phyloP scores from a whole-genome alignment of 2,329 filamentous ascomycete species.

The Botrytis byssoidea region DNA sequence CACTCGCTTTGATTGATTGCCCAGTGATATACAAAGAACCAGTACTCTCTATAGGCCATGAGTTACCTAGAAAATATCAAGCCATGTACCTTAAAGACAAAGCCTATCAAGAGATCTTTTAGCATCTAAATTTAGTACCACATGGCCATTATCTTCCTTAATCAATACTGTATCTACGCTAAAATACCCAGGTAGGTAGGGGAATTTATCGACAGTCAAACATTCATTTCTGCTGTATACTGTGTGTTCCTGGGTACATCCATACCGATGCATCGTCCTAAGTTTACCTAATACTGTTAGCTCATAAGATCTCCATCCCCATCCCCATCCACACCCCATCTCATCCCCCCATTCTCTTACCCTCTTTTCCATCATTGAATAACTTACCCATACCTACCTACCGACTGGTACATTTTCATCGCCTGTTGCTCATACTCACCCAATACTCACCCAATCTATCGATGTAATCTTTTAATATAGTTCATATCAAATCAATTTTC shows the following conservation, averaged over 20 bases:
- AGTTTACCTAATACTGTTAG: background rate
- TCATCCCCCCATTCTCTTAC: background rate
- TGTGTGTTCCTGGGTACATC: no score
- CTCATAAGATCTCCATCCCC: background rate
- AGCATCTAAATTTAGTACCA: background rate
- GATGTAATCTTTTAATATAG: background rate
- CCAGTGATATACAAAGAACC: background rate
- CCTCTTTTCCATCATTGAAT: background rate
- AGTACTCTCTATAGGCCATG: background rate
- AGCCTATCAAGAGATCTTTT: background rate
- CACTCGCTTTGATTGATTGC: background rate
- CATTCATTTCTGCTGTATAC: background rate
- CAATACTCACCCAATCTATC: background rate
- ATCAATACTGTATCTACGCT: no score
- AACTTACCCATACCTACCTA: background rate
- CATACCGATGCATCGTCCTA: background rate
- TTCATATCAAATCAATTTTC: background rate
- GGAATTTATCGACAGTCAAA: background rate
- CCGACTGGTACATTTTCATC: background rate
- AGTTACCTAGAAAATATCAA: background rate
- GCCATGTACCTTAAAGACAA: background rate
- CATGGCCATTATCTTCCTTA: background rate
- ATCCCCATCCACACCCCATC: background rate
- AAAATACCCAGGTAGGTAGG: background rate
- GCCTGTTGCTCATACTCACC: background rate